Evolutionary conservation across 345 rosid species (phyloP), one percentile per base, ranked within the genome.

Genomic region (Bruguiera gymnorhiza): DNA sequence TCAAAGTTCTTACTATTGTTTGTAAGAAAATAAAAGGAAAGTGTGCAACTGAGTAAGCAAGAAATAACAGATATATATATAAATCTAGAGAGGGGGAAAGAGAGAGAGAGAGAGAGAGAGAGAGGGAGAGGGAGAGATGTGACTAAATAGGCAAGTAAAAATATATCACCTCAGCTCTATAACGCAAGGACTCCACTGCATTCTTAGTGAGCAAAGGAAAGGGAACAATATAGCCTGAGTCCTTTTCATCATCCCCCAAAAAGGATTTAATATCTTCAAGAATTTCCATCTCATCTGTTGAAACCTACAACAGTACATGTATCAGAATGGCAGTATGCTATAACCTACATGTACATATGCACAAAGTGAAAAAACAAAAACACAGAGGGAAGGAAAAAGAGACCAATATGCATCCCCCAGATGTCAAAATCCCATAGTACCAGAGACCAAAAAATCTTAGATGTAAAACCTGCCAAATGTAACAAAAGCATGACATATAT

Each of bases 151-250:
- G 20, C 24, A 24, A 48, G 50, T 23, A 19, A 27, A 43, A 57
- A 32, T 13, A 74, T 43, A 70, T 70, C 69, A 91, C 98, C 96
- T 91, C 97, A 70, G 99, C 95, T 72, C 97, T 83, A 71, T 94
- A 92, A 65, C 97, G 85, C 60, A 94, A 79, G 67, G 88, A 88
- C 86, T 92, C 97, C 18, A 88, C 92, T 6, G 93, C 98, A 76
- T 86, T 88, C 70, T 87, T 77, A 5, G 96, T 88, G 60, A 91
- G 82, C 73, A 84, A 77, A 66, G 93, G 83, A 77, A 89, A 94
- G 34, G 91, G 86, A 52, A 73, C 39, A 65, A 94, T 82, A n/a
- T 75, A 11, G 30, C 80, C 75, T 6, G 75, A 70, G 52, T 85
- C 90, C 73, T 75, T 67, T 50, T 86, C 89, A 34, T 85, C 84